A percentile compares a stretch with the other conserved stretches of the same genome.
These are phyloP conservation scores for Plicaturopsis crispa DNA, from an alignment of 768 basidiomycete species.

Conservation along the genomic window DNA sequence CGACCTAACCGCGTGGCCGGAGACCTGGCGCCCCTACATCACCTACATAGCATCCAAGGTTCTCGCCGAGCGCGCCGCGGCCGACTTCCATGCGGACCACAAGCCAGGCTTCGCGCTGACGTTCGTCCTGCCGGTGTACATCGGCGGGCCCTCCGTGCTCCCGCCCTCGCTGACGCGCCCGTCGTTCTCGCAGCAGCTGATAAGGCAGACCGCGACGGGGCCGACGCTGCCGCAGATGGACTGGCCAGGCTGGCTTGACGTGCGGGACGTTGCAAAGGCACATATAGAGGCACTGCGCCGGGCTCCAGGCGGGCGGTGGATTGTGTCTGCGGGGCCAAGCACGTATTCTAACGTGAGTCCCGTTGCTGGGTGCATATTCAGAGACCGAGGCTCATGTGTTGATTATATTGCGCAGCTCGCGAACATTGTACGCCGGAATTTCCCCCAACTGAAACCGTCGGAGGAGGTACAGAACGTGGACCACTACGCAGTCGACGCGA, in stretches of 20 bases:
- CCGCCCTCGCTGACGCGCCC: conserved; percentile 2
- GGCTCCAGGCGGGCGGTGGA: neutral
- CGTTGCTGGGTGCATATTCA: too few species aligned
- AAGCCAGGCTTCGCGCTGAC: conserved; percentile 10
- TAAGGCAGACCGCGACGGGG: neutral
- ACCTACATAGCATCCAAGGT: conserved; percentile 10
- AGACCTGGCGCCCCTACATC: neutral
- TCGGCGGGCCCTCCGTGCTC: conserved; percentile 6
- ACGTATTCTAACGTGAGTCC: neutral
- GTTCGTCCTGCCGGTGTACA: conserved; percentile 9
- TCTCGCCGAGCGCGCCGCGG: conserved; percentile 11
- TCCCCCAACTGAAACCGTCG: neutral
- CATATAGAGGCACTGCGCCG: conserved; percentile 6
- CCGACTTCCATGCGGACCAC: conserved; percentile 9
- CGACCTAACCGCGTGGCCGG: neutral
- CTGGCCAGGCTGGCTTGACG: conserved; percentile 6
- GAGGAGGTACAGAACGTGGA: neutral
- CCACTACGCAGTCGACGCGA: neutral
- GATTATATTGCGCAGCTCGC: neutral
- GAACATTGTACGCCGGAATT: neutral
- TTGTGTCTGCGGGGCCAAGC: neutral
- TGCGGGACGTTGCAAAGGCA: conserved; percentile 7
- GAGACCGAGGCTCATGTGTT: neutral
- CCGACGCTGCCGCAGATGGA: neutral
- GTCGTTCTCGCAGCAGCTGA: neutral